Base-by-base conservation (phyloP, 306 rosid genomes). In the Vigna angularis region DNA sequence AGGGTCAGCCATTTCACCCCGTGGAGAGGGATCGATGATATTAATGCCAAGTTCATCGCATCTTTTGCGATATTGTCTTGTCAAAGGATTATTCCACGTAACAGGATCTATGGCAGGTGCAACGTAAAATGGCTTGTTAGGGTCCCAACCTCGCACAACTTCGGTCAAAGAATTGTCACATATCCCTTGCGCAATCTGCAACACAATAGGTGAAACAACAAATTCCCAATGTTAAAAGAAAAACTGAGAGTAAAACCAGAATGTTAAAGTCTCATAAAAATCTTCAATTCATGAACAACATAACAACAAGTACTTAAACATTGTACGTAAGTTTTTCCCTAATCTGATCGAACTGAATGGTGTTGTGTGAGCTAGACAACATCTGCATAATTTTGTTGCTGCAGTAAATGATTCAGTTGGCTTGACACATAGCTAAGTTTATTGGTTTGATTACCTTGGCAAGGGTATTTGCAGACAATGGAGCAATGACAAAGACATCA, bases 401-500 rank as follows among this genome's bases (percentile, higher is more conserved):
- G 20, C 6, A 50, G 18, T 1, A 49, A 42, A 10, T 50, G 56
- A 50, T 50, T 50, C 9, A 56, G 24, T 3, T 56, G 22, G 62
- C 4, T 55, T 55, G 22, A 9, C 22, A 20, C 15, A 22, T 56
- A 55, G 28, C 45, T 5, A 34, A 61, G 28, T 73, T 16, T 47
- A 17, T 32, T 3, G 38, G 52, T 13, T 57, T 64, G 40, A 22
- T 80, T 93, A 94, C 98, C 98, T 92, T 92, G 83, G 78, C 94
- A 55, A 94, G 92, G n/a, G 97, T 94, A 77, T 92, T 82, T 45
- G 97, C 95, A 17, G 98, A 94, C 58, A 92, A 79, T 18, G 98
- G 98, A 42, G 98, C 97, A 53, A 94, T 86, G 66, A 94, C 89
- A 87, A 94, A 76, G 79, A 94, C 85, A 70, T 94, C 98, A 75